Evolutionary conservation across 176 grass and related monocot genomes (phyloP).

Genomic region (Phyllostachys edulis): DNA sequence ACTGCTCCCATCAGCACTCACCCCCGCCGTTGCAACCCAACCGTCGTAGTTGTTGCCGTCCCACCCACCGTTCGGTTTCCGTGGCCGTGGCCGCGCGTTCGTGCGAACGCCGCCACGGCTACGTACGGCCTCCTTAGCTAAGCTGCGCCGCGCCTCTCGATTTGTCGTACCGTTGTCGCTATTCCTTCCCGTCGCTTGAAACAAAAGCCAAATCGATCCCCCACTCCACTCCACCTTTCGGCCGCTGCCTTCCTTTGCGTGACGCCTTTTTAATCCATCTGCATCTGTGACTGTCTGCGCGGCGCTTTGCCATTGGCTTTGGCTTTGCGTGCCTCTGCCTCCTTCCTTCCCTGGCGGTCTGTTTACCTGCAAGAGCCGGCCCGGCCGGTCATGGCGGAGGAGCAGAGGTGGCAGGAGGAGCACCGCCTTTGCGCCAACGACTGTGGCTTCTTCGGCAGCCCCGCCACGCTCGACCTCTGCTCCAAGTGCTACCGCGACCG

Average conservation of each 20-base stretch:
- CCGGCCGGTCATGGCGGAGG: constrained; percentile 28
- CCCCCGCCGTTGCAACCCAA: not conserved
- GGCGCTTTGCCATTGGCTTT: too few relatives aligned
- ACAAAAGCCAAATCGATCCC: constrained; percentile 37
- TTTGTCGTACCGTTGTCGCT: constrained; percentile 29
- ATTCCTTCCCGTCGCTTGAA: constrained; percentile 46
- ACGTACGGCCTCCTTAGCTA: not conserved
- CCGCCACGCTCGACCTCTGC: constrained; percentile 45
- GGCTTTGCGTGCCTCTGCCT: not conserved
- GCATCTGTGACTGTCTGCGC: not conserved
- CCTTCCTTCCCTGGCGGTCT: not conserved
- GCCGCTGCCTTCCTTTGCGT: constrained; percentile 16
- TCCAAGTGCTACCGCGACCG: constrained; percentile 48
- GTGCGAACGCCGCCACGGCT: not conserved
- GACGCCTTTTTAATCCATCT: constrained; percentile 30
- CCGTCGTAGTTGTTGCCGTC: not conserved
- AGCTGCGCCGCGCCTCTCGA: not conserved
- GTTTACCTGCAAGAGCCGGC: not conserved
- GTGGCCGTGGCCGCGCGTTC: not conserved
- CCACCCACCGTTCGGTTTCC: not conserved
- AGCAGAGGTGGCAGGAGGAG: constrained; percentile 40
- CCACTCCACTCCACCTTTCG: constrained; percentile 11
- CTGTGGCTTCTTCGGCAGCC: constrained; percentile 48
- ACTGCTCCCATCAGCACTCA: not conserved
- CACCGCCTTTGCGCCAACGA: constrained; percentile 49